Conservation (phyloP, 2,329 filamentous ascomycete species). For the Cladobotryum protrusum region DNA sequence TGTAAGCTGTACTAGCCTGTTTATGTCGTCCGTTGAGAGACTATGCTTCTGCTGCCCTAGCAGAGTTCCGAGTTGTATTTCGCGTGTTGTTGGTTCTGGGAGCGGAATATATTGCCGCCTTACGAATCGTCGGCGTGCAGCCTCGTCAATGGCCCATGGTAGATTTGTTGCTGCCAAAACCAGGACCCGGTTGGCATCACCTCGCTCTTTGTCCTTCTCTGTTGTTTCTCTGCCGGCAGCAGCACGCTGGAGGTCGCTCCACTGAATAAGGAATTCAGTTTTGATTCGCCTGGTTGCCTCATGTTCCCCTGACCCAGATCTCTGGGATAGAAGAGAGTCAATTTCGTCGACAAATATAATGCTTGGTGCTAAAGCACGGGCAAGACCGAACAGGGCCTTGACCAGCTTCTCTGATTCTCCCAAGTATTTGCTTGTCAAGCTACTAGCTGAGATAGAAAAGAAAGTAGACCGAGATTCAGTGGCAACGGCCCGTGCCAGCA, state of each 20-base stretch:
- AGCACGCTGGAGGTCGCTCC: conserved; percentile 88
- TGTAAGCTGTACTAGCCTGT: conserved; percentile 68
- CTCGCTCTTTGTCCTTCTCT: conserved; percentile 60
- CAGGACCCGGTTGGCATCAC: conserved; percentile 81
- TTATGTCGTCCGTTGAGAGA: conserved; percentile 65
- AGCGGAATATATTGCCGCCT: conserved; percentile 92
- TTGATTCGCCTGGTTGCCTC: conserved; percentile 93
- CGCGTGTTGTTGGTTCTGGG: conserved; percentile 76
- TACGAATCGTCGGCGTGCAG: conserved; percentile 83
- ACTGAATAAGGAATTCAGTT: conserved; percentile 96
- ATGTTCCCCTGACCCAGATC: conserved; percentile 79
- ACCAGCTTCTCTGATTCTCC: conserved; percentile 97
- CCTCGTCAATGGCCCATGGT: conserved; percentile 97
- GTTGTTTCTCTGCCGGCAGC: conserved; percentile 74
- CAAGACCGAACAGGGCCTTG: conserved; percentile 81
- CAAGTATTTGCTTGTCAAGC: conserved; percentile 89
- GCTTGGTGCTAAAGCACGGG: conserved; percentile 80
- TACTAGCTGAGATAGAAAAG: conserved; percentile 94
- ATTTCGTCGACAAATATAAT: conserved; percentile 99
- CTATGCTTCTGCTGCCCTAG: conserved; percentile 83
- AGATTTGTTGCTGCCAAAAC: conserved; percentile 94
- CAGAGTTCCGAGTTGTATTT: conserved; percentile 70
- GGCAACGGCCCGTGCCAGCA: conserved; percentile 86
- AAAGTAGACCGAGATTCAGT: conserved; percentile 94
- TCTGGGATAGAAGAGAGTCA: conserved; percentile 80